Evolutionary conservation across 148 eudicot species (phyloP), one percentile per base, ranked within the genome.

Genomic region (Fagopyrum homotropicum): DNA sequence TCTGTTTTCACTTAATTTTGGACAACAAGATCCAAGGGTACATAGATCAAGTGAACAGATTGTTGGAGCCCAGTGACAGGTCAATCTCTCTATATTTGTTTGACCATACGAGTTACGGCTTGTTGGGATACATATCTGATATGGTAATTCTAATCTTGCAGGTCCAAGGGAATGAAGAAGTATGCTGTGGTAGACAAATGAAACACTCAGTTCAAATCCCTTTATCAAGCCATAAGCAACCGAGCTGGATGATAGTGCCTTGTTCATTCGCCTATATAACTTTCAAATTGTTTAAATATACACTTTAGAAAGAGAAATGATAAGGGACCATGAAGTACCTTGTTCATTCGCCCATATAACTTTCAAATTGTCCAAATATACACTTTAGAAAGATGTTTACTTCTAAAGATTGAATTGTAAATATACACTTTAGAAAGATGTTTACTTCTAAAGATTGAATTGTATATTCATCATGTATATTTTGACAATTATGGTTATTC

Each of bases 141-240:
- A 9, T 12, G 71, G 46, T 14, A 56, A 47, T 49, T 15, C 19
- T 45, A 75, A 11, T 29, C 40, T 19, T 77, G 75, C 89, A 95
- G 97, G 80, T 95, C 97, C 44, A 95, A 88, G 90, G 97, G 99
- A 72, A 88, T 88, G 89, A 89, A 86, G 80, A 95, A 95, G 83
- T 92, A 95, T 78, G 79, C 90, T 63, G 99, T 96, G 17, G 79
- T 92, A 69, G 99, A 95, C 73, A 95, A 92, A 81, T 95, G 99
- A 97, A 90, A 88, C 85, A 90, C 94, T 11, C 96, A 90, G 84
- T 94, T 92, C 16, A 85, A 72, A 71, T 89, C 94, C 8, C 87
- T 95, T 35, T 89, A 88, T 76, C 92, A 83, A 82, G 84, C 90
- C 43, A 77, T 95, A 47, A 79, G 85, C 86, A 90, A 89, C 79